Conservation (phyloP, 2,329 filamentous ascomycete genomes). For the Amylocarpus encephaloides region DNA sequence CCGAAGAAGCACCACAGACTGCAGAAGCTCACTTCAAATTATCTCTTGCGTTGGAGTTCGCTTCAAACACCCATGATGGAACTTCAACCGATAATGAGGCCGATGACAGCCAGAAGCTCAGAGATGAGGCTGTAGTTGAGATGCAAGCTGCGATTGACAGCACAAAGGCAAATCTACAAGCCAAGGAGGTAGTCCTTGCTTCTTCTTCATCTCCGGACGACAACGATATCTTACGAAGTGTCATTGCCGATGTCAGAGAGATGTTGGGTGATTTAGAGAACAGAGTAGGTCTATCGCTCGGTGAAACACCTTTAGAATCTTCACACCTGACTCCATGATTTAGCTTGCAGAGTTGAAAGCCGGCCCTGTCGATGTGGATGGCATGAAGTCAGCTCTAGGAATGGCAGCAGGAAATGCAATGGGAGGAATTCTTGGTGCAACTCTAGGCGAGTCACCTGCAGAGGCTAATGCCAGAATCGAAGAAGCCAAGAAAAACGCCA, state of each 20-base stretch:
- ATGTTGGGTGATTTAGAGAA: conserved; percentile 74
- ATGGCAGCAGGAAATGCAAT: conserved; percentile 39
- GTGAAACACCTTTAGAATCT: background rate
- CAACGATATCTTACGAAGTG: conserved; percentile 54
- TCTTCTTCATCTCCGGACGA: conserved; percentile 59
- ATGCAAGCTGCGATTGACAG: conserved; percentile 69
- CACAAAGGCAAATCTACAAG: conserved; percentile 63
- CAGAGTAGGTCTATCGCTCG: conserved; percentile 45
- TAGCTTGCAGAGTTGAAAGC: conserved; percentile 63
- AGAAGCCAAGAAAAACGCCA: conserved; percentile 68
- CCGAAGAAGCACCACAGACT: conserved; percentile 74
- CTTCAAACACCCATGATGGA: conserved; percentile 59
- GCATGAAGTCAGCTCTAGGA: conserved; percentile 45
- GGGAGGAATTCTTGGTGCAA: conserved; percentile 56
- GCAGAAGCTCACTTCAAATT: conserved; percentile 97
- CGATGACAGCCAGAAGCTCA: conserved; percentile 59
- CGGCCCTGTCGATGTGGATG: conserved; percentile 46
- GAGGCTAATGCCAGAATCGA: conserved; percentile 59
- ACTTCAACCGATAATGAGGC: conserved; percentile 36
- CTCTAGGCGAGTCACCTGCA: conserved; percentile 54
- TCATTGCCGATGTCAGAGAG: conserved; percentile 69
- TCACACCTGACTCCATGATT: conserved; percentile 10
- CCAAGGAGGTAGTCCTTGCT: conserved; percentile 60
- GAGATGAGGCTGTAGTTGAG: conserved; percentile 64
- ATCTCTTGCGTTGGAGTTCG: conserved; percentile 89